Evolutionary conservation across 352 stramenopile species (phyloP), one percentile per base, ranked within the genome.

Genomic region (Pythium dissimile): DNA sequence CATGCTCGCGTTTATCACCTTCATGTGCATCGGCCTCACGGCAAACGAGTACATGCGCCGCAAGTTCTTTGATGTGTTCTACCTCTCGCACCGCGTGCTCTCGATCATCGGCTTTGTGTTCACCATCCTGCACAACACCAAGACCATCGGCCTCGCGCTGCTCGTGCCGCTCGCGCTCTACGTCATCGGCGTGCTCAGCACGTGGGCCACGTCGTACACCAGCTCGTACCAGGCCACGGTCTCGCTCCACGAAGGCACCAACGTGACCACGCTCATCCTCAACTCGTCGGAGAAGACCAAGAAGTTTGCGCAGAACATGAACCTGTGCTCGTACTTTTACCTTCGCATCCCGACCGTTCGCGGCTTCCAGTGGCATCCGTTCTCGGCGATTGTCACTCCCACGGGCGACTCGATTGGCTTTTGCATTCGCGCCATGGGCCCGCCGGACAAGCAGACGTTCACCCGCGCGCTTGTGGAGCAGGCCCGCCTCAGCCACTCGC

Each of bases 361-460:
- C 35, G 44, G 42, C 10, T 70, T 73, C 6, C 59, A 94, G 59
- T 94, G 84, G 82, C 84, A 94, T 37, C 84, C 81, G 45, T 94
- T 94, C 66, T 91, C 82, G 8, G 79, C 81, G 1, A 78, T 94
- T 35, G 81, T 91, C 45, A 88, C 75, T 2, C 66, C 76, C 1
- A 71, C 89, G 16, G 75, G 78, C 34, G 77, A 91, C 38, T 89
- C 84, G 32, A 77, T 94, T 39, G 84, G 78, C n/a, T 94, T 94
- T 35, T 87, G 72, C 48, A 65, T 90, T 23, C 87, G 79, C 41
- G 71, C 72, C 16, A 79, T 86, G 64, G 67, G 70, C n/a, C 63
- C 67, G 11, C 58, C 56, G 5, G 37, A 41, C 32, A 38, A 28
- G 10, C 42, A 61, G 24, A 78, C 78, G 16, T 89, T 84, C 55